A percentile compares a stretch with the other conserved stretches of the same genome.
phyloP scores from a whole-genome alignment of 1,139 yeast species.

The Kodamaea derodonti region DNA sequence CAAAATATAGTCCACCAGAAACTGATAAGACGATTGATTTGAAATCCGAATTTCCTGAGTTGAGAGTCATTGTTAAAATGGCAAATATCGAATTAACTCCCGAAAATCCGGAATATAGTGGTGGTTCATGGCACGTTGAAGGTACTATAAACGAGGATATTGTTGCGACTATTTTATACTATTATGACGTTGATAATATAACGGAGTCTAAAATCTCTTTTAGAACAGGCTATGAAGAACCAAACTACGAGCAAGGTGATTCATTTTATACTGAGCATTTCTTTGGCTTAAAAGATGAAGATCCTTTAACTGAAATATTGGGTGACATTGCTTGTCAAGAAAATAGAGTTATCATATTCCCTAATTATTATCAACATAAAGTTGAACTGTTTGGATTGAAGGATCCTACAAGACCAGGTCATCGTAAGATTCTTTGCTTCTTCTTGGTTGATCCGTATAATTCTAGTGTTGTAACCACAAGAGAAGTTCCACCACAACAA shows the following conservation, averaged over 20 bases:
- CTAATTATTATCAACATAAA: conserved; percentile 38
- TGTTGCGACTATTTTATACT: conserved; percentile 40
- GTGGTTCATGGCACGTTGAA: conserved; percentile 48
- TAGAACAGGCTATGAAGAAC: conserved; percentile 29
- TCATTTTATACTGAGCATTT: conserved; percentile 18
- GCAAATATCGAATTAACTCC: conserved; percentile 44
- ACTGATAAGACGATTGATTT: conserved; percentile 17
- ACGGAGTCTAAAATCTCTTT: conserved; percentile 33
- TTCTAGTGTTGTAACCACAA: conserved; percentile 24
- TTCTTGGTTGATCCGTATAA: conserved; percentile 39
- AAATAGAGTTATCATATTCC: conserved; percentile 33
- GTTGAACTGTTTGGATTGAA: conserved; percentile 36
- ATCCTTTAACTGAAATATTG: conserved; percentile 15
- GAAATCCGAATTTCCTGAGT: conserved; percentile 12
- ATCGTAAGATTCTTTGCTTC: conserved; percentile 38
- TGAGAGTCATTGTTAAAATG: conserved; percentile 39
- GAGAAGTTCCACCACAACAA: conserved; percentile 41
- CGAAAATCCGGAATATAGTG: conserved; percentile 33
- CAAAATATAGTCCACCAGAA: conserved; percentile 12
- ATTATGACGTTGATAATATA: conserved; percentile 41
- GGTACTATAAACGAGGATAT: conserved; percentile 43
- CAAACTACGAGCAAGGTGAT: conserved; percentile 37
- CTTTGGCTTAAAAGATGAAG: conserved; percentile 30
- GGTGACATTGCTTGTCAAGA: conserved; percentile 26
- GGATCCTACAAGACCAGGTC: conserved; percentile 34